Base-by-base conservation (phyloP, 2,329 filamentous ascomycete species). In the Fusarium goolgardi region DNA sequence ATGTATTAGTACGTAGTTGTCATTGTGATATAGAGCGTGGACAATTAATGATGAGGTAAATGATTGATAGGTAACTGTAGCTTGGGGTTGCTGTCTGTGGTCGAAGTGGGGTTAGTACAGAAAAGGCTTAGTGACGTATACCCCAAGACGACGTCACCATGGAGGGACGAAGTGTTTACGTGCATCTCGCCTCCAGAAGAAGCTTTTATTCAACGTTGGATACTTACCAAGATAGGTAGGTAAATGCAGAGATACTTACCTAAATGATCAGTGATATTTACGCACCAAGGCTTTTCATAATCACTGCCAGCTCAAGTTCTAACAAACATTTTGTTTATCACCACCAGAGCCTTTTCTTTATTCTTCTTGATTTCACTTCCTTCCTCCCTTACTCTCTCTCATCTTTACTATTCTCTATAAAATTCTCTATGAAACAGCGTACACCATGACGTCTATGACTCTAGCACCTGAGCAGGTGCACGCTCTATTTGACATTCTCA, bases 401-500 rank as follows among this genome's bases (percentile, higher is more conserved):
- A n/a, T 51, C 35, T 12, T 51, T 35, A 40, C 21, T 15, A 40
- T 51, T 20, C 15, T 40, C 29, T 21, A 16, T n/a, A 35, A 37
- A 18, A 18, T n/a, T 4, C 51, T 50, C 43, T 57, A 69, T 71
- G 63, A 71, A 16, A 57, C 41, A 62, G 35, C 39, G 44, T 46
- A 13, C 54, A 68, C 51, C 68, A 75, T 75, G 73, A 63, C 70
- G 60, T 65, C 62, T 52, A 35, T 55, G 35, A 60, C 69, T 55
- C 74, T 80, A 45, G 76, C 75, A 40, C 67, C 71, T 23, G 73
- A 77, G 63, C 86, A 88, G 70, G 77, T 83, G 10, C 79, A 80
- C 50, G 85, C 86, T 16, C 81, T 89, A 18, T 83, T 89, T 66
- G 84, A 89, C 71, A 87, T 89, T 52, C 82, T 89, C 55, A 85